Evolutionary conservation across 1,284 basidiomycete genomes (phyloP).

Genomic region (Rhizoctonia solani): DNA sequence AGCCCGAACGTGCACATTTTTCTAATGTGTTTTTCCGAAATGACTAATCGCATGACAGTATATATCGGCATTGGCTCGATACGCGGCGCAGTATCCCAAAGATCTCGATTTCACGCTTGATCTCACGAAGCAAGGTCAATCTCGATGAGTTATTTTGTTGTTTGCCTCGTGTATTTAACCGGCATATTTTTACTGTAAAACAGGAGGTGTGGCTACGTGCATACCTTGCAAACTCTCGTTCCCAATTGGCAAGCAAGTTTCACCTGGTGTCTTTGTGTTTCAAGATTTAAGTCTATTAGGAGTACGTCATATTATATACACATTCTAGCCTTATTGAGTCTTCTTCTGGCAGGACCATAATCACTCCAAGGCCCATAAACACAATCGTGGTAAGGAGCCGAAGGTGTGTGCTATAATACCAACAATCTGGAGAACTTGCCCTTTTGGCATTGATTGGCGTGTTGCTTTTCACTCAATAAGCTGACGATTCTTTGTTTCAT

Average conservation of each 20-base stretch:
- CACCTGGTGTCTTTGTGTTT: constrained; percentile 12
- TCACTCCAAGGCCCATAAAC: constrained; percentile 4
- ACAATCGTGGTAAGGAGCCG: neutral
- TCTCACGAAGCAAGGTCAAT: constrained; percentile 16
- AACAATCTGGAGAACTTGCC: neutral
- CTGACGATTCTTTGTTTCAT: constrained; percentile 23
- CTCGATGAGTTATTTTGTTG: constrained; percentile 16
- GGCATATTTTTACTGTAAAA: constrained; percentile 3
- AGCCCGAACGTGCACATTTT: neutral
- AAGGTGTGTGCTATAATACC: constrained; percentile 14
- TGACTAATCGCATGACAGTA: constrained; percentile 24
- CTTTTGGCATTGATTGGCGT: neutral
- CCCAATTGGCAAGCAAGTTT: constrained; percentile 6
- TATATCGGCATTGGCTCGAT: constrained; percentile 14
- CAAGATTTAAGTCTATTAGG: constrained; percentile 14
- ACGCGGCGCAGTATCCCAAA: constrained; percentile 23
- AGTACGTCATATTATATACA: constrained; percentile 3
- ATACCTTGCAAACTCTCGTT: constrained; percentile 2
- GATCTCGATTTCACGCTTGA: constrained; percentile 36
- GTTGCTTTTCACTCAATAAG: constrained; percentile 19
- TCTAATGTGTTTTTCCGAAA: neutral
- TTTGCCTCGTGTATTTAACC: neutral
- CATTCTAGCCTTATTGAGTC: neutral
- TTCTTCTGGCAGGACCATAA: neutral
- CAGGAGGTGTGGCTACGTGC: constrained; percentile 27